Evolutionary conservation across 495 filamentous ascomycete species (phyloP), one percentile per base, ranked within the genome.

Genomic region (Penicillium flavigenum): DNA sequence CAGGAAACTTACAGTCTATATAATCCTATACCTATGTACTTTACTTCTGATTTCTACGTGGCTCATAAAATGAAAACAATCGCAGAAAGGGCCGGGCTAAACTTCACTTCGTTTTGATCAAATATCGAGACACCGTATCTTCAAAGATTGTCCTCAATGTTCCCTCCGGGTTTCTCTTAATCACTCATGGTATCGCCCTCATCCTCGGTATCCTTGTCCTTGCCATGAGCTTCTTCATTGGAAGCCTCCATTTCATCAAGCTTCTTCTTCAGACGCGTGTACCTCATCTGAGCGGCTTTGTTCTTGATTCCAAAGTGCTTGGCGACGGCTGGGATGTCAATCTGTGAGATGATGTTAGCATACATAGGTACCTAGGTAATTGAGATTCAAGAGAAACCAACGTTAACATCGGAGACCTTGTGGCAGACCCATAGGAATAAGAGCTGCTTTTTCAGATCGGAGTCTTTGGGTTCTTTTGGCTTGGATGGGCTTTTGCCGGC

Each of bases 191-290:
- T 17, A 17, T 39, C 36, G 7, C n/a, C 16, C 24, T 47, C 24
- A 5, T 17, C 24, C 44, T 46, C 44, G 24, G 44, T n/a, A 6
- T 47, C 26, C 7, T 47, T 12, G 6, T 47, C 45, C n/a, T 47
- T 47, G 44, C 27, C 5, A 2, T n/a, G 22, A 9, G 11, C 7
- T 4, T 29, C 44, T 27, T 12, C 58, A 1, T 11, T 41, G 44
- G 54, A 55, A 22, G 36, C 27, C n/a, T 55, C 52, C 52, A 55
- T 55, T 12, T 20, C 43, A 0, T 55, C 52, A n/a, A 55, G 19
- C 31, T 55, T 55, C 31, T 36, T 38, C 20, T 44, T 47, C 17
- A 55, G 52, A 9, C 52, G 52, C 1, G 20, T 5, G 3, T 29
- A 47, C 9, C 52, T 44, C 42, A 47, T 47, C 2, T 9, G 20